Evolutionary conservation across 352 stramenopile species (phyloP), one percentile per base, ranked within the genome.

Genomic region (Halophytophthora batemanensis): DNA sequence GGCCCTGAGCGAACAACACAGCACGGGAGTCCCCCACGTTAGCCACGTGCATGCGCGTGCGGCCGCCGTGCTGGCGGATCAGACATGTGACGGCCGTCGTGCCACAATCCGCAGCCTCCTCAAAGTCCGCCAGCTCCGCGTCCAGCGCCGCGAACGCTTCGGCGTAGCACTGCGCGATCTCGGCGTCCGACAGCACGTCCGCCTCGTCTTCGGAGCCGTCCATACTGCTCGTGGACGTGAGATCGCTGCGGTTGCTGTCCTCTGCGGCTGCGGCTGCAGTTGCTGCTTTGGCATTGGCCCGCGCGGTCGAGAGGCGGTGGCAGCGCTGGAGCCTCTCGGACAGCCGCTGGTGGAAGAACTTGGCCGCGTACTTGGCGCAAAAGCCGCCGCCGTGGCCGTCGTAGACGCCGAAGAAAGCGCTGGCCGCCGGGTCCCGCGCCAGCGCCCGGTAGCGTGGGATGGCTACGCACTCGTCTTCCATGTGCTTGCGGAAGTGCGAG

Each of bases 401-500:
- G 35, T 87, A 94, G 3, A 94, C 79, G 18, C 70, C 83, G 56
- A 91, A 94, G 65, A 94, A 92, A 40, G 64, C 85, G 53, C 69
- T 83, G 42, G 75, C 65, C n/a, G 75, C 77, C 1, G 72, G 69
- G 46, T 90, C 78, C 33, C 69, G 66, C 31, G 66, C 53, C 29
- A 86, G 84, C n/a, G 66, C 72, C 43, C 56, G 67, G 49, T 82
- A 87, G 48, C 77, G 75, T 21, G 77, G 77, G 52, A 90, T 85
- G 22, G 77, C 77, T 11, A 92, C 78, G 61, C 78, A 90, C 49
- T 87, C 80, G 63, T 94, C 83, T 52, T 94, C 83, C 83, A 94
- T 94, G 63, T 86, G 42, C 46, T 84, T 80, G 21, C 81, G 68
- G 51, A 87, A 87, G 52, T 77, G 74, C 55, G 75, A 85, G 67